Percentiles rank a stretch among this genome's conserved stretches.
These are phyloP conservation scores for Gryganskiella cystojenkinii DNA, from an alignment of 192 early-diverging fungal genomes.

Conservation along the genomic window DNA sequence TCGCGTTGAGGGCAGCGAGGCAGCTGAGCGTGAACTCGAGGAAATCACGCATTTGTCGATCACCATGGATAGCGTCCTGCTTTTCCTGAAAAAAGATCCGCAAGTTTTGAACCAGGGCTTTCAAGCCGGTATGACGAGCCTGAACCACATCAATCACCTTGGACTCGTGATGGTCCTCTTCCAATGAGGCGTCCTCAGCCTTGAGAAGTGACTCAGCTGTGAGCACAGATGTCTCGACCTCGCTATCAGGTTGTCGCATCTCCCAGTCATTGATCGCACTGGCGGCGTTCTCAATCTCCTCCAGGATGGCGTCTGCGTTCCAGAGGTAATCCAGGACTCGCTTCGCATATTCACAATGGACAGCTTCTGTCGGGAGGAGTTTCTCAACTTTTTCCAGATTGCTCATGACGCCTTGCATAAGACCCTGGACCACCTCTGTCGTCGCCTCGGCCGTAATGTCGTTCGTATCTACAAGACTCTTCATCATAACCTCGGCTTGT, in stretches of 20 bases:
- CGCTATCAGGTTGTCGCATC: conserved; percentile 36
- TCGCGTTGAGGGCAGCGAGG: conserved; percentile 13
- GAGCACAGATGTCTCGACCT: conserved; percentile 16
- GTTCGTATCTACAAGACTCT: conserved; percentile 19
- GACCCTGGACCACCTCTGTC: conserved; percentile 24
- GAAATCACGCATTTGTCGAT: conserved; percentile 43
- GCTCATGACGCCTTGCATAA: conserved; percentile 41
- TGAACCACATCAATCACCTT: conserved; percentile 15
- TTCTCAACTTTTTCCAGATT: conserved; percentile 49
- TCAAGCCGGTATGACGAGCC: conserved; percentile 22
- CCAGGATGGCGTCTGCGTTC: conserved; percentile 7
- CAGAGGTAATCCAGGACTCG: conserved; percentile 30
- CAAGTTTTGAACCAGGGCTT: conserved; percentile 17
- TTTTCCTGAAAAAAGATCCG: conserved; percentile 31
- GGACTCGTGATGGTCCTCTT: neutral
- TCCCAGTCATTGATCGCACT: conserved; percentile 31
- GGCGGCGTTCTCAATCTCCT: conserved; percentile 14
- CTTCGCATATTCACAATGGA: conserved; percentile 28
- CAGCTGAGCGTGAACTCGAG: conserved; percentile 32
- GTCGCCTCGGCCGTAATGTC: conserved; percentile 28
- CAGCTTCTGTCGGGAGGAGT: conserved; percentile 36
- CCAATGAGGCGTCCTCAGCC: neutral
- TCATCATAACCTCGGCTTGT: conserved; percentile 32
- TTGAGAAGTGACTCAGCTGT: conserved; percentile 1
- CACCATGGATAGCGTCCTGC: conserved; percentile 38